Evolutionary conservation across 108 stramenopile genomes (phyloP), one percentile per base, ranked within the genome.

Genomic region (Chaetoceros tenuissimus): DNA sequence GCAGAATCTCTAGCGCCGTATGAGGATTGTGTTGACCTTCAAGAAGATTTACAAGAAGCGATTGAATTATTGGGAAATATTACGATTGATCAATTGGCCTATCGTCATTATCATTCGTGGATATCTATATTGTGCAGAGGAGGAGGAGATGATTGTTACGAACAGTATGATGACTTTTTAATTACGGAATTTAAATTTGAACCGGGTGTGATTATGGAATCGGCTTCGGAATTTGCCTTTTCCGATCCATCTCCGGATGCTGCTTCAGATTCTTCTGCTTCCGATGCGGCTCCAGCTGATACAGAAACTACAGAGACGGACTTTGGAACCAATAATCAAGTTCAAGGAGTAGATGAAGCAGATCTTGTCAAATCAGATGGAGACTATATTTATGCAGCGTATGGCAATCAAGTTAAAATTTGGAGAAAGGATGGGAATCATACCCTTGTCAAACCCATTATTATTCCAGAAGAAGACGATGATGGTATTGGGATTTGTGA

Each of bases 261-360:
- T 10, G 34, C 13, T 10, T 5, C 34, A 40, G 34, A 40, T 40
- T 40, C 34, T 10, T 13, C 34, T 40, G 13, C 34, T 13, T 10
- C 8, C 34, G 13, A 40, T 40, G 34, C 34, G 5, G 34, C 34
- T 13, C 8, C 8, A 40, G 34, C 5, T 10, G 34, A 40, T 40
- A 10, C 34, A 5, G n/a, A n/a, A n/a, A n/a, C n/a, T n/a, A n/a
- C n/a, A n/a, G n/a, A n/a, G n/a, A n/a, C n/a, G 2, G 57, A 2
- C 25, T 63, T 28, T 48, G 54, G 28, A 3, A 63, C 62, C 46
- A 63, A 63, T 25, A 63, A 55, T 8, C 62, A 63, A 46, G 62
- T 47, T 20, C 3, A 55, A 48, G 34, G 22, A 20, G 62, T 63
- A 1, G 62, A 63, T 48, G 62, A 63, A 29, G 28, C 54, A 2